phyloP scores from a whole-genome alignment of 2,329 filamentous ascomycete species.

The Curvularia lunata region DNA sequence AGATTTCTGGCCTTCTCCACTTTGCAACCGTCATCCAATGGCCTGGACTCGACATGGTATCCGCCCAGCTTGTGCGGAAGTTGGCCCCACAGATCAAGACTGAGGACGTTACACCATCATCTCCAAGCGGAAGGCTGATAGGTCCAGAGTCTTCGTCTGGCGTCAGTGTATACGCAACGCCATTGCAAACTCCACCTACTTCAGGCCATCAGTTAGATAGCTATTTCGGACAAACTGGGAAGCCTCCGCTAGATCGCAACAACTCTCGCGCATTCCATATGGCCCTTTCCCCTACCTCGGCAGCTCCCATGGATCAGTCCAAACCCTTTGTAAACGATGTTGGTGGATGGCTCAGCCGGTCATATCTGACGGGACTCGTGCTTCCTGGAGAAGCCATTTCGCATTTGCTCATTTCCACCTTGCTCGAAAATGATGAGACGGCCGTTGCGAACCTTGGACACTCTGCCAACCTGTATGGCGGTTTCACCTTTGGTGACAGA shows the following conservation, averaged over 20 bases:
- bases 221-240: conserved; percentile 45
- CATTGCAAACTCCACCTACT: conserved; percentile 46
- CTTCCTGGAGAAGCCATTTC: conserved; percentile 61
- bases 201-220: conserved; percentile 35
- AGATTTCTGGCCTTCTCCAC: conserved; percentile 58
- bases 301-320: conserved; percentile 20
- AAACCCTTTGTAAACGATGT: conserved; percentile 36
- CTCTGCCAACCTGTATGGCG: conserved; percentile 60
- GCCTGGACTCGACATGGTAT: conserved; percentile 53
- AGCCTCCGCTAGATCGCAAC: conserved; percentile 32
- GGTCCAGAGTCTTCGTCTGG: conserved; percentile 38
- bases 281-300: conserved; percentile 35
- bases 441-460: conserved; percentile 59
- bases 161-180: conserved; percentile 48
- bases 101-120: conserved; percentile 21
- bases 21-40: conserved; percentile 60
- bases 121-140: conserved; percentile 31
- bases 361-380: conserved; percentile 62
- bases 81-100: conserved; percentile 34
- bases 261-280: conserved; percentile 41
- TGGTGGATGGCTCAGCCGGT: conserved; percentile 62
- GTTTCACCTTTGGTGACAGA: conserved; percentile 58
- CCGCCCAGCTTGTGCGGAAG: conserved; percentile 47
- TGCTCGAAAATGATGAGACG: conserved; percentile 61
- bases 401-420: conserved; percentile 62